Percentiles rank a stretch among this genome's conserved stretches.
Evolutionary conservation across 768 basidiomycete species (phyloP).

Genomic region (Hebeloma cylindrosporum): DNA sequence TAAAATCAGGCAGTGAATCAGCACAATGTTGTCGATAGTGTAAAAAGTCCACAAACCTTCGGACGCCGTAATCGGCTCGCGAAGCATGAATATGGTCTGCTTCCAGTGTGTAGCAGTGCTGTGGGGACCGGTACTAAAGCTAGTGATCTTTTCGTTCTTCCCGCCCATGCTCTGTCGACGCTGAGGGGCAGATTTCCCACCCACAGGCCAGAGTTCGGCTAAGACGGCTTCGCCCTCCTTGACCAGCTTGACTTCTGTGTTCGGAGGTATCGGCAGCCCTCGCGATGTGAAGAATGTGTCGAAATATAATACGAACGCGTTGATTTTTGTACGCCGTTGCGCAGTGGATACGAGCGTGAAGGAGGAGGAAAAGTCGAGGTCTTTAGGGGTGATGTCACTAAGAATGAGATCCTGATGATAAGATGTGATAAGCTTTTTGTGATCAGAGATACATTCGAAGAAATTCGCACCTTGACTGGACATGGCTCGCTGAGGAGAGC

Average conservation of each 20-base stretch:
- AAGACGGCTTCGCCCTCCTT: conserved; percentile 60
- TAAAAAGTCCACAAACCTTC: conserved; percentile 54
- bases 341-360: conserved; percentile 75
- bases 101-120: conserved; percentile 96
- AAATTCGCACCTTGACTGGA: conserved; percentile 59
- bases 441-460: background rate
- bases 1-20: conserved; percentile 26
- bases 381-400: conserved; percentile 56
- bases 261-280: conserved; percentile 52
- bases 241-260: conserved; percentile 53
- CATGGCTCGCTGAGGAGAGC: conserved; percentile 63
- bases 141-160: conserved; percentile 52
- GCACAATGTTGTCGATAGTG: background rate
- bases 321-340: conserved; percentile 61
- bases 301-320: conserved; percentile 88
- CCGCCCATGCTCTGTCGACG: conserved; percentile 59
- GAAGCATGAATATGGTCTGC: conserved; percentile 86
- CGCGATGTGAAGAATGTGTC: conserved; percentile 84
- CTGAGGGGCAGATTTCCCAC: conserved; percentile 59
- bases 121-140: conserved; percentile 89
- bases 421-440: background rate
- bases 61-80: conserved; percentile 71
- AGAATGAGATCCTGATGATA: conserved; percentile 71
- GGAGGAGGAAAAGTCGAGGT: conserved; percentile 76
- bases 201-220: conserved; percentile 82